These are phyloP conservation scores for Metschnikowia picachoensis DNA, from an alignment of 805 yeast species.

Conservation along the genomic window DNA sequence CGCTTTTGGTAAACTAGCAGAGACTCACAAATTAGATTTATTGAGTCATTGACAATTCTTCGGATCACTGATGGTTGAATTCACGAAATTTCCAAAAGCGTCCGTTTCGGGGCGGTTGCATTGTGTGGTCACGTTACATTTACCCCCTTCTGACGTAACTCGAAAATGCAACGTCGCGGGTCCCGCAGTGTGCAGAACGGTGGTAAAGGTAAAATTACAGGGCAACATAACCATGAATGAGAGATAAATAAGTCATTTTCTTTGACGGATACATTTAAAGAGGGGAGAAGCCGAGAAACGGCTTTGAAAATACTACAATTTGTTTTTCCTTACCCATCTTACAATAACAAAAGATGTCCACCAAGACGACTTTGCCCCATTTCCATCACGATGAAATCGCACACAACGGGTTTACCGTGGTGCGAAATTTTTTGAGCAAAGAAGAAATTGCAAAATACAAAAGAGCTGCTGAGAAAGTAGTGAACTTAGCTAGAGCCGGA, in stretches of 20 bases:
- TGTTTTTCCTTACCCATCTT: neutral
- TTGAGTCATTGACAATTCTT: no score
- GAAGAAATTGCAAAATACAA: slow-evolving; percentile 37
- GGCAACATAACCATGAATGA: slow-evolving; percentile 1
- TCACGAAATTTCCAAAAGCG: no score
- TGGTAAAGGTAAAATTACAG: neutral
- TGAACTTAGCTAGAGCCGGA: slow-evolving; percentile 43
- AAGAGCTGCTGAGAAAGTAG: slow-evolving; percentile 35
- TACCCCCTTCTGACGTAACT: no score
- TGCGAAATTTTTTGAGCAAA: slow-evolving; percentile 37
- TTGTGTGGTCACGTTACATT: no score
- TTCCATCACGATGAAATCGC: slow-evolving; percentile 35
- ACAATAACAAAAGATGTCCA: neutral
- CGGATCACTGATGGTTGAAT: no score
- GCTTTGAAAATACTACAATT: no score
- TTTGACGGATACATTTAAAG: no score
- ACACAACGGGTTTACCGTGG: slow-evolving; percentile 35
- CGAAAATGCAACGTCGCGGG: slow-evolving; percentile 2
- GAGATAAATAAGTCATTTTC: neutral
- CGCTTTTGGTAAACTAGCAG: no score
- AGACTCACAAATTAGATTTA: no score
- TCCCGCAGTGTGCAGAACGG: neutral
- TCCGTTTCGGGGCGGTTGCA: no score
- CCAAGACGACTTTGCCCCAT: slow-evolving; percentile 1
- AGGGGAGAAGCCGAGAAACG: no score